Percentiles rank a stretch among this genome's conserved stretches.
Conservation (phyloP, 2,329 filamentous ascomycete species). For the Apiospora phragmitis region DNA sequence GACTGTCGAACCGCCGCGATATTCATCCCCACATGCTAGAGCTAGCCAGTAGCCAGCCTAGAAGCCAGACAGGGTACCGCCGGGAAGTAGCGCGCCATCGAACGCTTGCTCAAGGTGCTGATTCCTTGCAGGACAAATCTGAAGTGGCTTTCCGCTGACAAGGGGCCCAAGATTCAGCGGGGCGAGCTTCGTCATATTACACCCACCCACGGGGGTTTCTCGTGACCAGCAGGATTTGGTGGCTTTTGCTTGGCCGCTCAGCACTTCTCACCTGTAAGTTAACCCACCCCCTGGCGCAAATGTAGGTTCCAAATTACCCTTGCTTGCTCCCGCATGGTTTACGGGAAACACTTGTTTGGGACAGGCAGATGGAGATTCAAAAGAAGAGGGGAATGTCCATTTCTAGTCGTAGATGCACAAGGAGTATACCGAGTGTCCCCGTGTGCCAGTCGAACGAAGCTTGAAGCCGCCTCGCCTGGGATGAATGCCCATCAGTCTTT, state of each 20-base stretch:
- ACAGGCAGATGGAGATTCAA: constrained; percentile 15
- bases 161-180: constrained; percentile 5
- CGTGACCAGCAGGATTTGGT: not conserved
- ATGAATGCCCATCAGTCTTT: constrained; percentile 11
- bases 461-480: constrained; percentile 12
- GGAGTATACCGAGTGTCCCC: constrained; percentile 22
- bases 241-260: not conserved
- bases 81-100: constrained; percentile 4
- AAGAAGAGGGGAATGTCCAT: constrained; percentile 17
- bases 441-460: constrained; percentile 14
- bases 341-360: constrained; percentile 21
- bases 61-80: not conserved
- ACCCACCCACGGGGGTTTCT: not conserved
- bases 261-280: not conserved
- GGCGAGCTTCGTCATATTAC: constrained; percentile 6
- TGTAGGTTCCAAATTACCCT: constrained; percentile 1
- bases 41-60: not conserved
- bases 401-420: constrained; percentile 20
- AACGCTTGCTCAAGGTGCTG: constrained; percentile 9
- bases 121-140: constrained; percentile 9
- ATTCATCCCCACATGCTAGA: constrained; percentile 1
- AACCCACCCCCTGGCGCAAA: not conserved
- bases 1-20: constrained; percentile 6
- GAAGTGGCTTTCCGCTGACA: constrained; percentile 6
- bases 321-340: constrained; percentile 4